Evolutionary conservation across 2,329 filamentous ascomycete species (phyloP).

Genomic region (Ophioceras dolichostomum): DNA sequence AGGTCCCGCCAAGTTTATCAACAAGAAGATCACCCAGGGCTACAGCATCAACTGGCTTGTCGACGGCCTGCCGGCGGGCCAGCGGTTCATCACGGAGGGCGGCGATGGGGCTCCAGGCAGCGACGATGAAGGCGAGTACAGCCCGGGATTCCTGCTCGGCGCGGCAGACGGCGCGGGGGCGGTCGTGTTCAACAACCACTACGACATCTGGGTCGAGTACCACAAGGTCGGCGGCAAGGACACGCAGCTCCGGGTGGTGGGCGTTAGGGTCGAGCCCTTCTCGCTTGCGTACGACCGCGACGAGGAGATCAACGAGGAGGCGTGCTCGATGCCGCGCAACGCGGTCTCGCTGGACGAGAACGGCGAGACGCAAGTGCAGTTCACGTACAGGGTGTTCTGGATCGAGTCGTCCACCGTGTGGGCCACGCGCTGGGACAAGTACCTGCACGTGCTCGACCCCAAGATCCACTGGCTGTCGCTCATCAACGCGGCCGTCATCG

Average conservation of each 20-base stretch:
- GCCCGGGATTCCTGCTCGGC: conserved; percentile 79
- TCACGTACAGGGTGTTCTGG: conserved; percentile 93
- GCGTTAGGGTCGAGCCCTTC: conserved; percentile 74
- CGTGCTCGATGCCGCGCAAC: conserved; percentile 48
- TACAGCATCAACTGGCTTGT: conserved; percentile 95
- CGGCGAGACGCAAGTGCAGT: conserved; percentile 55
- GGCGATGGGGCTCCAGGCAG: conserved; percentile 30
- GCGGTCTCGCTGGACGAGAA: conserved; percentile 53
- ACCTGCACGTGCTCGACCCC: conserved; percentile 91
- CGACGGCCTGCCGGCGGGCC: conserved; percentile 84
- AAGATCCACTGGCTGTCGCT: conserved; percentile 99
- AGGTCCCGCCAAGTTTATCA: conserved; percentile 65
- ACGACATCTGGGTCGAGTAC: conserved; percentile 87
- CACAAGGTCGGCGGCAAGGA: conserved; percentile 59
- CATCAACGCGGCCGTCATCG: conserved; percentile 90
- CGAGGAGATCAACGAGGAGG: conserved; percentile 36
- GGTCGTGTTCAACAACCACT: conserved; percentile 76
- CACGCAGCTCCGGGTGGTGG: conserved; percentile 75
- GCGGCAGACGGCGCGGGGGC: conserved; percentile 33
- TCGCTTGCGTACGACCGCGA: conserved; percentile 52
- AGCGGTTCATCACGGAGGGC: conserved; percentile 21
- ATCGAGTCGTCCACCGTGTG: conserved; percentile 72
- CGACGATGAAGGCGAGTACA: conserved; percentile 75
- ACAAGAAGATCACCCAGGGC: conserved; percentile 66
- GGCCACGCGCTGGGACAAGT: conserved; percentile 98